These are phyloP conservation scores for Epipyxis sp. DNA, from an alignment of 108 stramenopile genomes.

Conservation along the genomic window DNA sequence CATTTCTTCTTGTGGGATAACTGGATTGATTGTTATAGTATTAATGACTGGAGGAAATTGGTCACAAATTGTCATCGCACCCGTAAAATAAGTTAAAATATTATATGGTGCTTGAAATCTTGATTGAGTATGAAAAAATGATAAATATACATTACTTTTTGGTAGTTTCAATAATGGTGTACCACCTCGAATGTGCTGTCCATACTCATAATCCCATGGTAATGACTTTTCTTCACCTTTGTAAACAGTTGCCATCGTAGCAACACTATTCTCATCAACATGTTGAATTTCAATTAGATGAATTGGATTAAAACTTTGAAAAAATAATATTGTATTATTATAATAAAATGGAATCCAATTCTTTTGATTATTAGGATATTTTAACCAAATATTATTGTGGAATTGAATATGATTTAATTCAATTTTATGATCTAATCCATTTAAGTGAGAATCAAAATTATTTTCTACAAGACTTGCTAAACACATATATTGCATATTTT, in stretches of 20 bases:
- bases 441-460: too few species aligned
- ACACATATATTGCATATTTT: too few species aligned
- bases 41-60: neutral
- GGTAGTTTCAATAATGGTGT: neutral
- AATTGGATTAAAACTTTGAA: too few species aligned
- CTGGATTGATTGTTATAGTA: neutral
- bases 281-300: too few species aligned
- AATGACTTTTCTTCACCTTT: neutral
- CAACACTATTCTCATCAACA: too few species aligned
- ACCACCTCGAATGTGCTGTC: neutral
- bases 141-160: neutral
- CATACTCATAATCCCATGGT: constrained; percentile 4
- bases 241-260: neutral
- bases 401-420: too few species aligned
- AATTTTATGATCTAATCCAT: too few species aligned
- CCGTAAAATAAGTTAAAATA: neutral
- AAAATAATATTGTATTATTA: too few species aligned
- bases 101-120: neutral
- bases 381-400: too few species aligned
- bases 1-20: neutral
- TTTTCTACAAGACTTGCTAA: too few species aligned
- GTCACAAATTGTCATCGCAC: neutral
- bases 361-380: too few species aligned
- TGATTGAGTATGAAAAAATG: neutral
- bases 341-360: too few species aligned